Evolutionary conservation across 805 yeast species (phyloP).

Genomic region (Yarrowia divulgata): DNA sequence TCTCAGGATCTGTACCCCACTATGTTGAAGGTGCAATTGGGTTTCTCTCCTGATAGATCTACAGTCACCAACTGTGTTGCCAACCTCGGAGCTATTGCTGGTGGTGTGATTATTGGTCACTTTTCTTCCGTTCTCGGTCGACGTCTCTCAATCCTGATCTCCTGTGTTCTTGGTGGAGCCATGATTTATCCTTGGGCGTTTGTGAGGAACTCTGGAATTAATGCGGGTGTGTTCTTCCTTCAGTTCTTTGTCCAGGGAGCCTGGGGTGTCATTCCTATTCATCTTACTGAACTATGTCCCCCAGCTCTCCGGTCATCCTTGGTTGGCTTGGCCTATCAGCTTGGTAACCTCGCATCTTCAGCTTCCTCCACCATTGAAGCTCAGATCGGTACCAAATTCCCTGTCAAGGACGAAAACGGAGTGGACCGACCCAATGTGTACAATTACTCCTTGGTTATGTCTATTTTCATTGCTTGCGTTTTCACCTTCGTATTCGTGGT

Average conservation of each 20-base stretch:
- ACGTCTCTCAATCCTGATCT: conserved; percentile 15
- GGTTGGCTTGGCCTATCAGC: conserved; percentile 22
- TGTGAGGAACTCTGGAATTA: conserved; percentile 9
- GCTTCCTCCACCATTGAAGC: conserved; percentile 23
- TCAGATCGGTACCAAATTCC: conserved; percentile 7
- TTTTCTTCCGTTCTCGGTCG: conserved; percentile 6
- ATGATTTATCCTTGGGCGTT: conserved; percentile 28
- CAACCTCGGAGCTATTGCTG: conserved; percentile 22
- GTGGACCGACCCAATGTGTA: conserved; percentile 8
- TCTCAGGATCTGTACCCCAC: conserved; percentile 78
- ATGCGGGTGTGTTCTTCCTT: conserved; percentile 62
- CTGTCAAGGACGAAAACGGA: conserved; percentile 11
- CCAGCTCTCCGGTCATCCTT: conserved; percentile 52
- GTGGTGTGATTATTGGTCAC: conserved; percentile 15
- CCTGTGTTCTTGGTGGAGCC: conserved; percentile 15
- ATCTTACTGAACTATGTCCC: conserved; percentile 69
- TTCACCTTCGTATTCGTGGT: conserved; percentile 5
- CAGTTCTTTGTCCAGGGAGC: conserved; percentile 69
- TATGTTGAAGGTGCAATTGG: conserved; percentile 56
- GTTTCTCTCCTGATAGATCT: conserved; percentile 17
- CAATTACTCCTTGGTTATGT: conserved; percentile 25
- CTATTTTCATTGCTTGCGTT: conserved; percentile 17
- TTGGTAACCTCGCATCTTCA: conserved; percentile 22
- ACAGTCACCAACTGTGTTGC: conserved; percentile 25
- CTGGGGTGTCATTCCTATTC: conserved; percentile 77